Conservation (phyloP, 2,329 filamentous ascomycete species). For the Talaromyces pinophilus region DNA sequence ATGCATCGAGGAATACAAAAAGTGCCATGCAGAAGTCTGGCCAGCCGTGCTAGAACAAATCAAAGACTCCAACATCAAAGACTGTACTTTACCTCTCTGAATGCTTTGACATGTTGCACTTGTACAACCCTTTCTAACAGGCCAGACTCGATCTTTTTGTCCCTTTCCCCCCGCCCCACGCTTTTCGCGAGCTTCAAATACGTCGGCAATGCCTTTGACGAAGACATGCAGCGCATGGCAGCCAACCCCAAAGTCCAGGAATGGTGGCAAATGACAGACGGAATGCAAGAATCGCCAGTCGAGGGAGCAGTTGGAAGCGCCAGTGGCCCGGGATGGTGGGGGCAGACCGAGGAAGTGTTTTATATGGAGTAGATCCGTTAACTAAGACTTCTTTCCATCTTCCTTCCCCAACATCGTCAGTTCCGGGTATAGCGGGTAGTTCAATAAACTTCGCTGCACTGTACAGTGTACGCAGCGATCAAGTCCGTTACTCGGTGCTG, state of each 20-base stretch:
- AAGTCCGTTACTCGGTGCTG: not conserved
- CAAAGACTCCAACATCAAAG: conserved; percentile 70
- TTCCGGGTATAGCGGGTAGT: not conserved
- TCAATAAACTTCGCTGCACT: not conserved
- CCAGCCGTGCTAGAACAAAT: conserved; percentile 76
- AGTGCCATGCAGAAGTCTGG: conserved; percentile 73
- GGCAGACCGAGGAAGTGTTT: conserved; percentile 39
- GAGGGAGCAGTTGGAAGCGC: conserved; percentile 36
- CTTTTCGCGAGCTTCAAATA: conserved; percentile 80
- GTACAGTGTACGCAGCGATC: not conserved
- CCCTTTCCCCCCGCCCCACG: conserved; percentile 68
- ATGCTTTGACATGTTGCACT: not conserved
- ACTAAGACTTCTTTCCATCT: not conserved
- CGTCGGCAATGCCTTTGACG: conserved; percentile 69
- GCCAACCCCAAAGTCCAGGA: conserved; percentile 71
- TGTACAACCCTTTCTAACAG: not conserved
- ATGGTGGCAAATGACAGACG: conserved; percentile 82
- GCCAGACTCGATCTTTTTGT: conserved; percentile 60
- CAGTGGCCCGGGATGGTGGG: conserved; percentile 41
- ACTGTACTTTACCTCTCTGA: conserved; percentile 55
- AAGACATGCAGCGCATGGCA: conserved; percentile 74
- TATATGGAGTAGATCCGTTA: conserved; percentile 29
- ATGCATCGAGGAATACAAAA: conserved; percentile 68
- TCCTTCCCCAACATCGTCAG: not conserved
- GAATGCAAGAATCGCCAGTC: conserved; percentile 55